Conservation (phyloP, 169 alveolate genomes). For the Neospora caninum region DNA sequence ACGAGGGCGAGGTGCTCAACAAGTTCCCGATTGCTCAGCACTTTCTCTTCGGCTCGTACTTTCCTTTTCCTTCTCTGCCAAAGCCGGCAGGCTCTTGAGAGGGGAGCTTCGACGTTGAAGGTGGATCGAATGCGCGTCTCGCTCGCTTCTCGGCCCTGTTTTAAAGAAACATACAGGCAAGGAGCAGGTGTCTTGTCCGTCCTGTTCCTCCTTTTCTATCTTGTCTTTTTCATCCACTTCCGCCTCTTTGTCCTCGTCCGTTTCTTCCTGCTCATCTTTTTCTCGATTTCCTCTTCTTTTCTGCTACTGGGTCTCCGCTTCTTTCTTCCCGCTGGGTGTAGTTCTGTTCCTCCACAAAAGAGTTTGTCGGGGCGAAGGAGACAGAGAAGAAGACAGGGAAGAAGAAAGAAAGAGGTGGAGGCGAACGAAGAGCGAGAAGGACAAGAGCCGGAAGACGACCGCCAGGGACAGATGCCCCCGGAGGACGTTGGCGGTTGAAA, state of each 20-base stretch:
- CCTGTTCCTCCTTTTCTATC: background rate
- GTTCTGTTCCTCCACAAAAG: background rate
- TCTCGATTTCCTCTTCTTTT: background rate
- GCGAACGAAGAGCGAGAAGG: too few species aligned
- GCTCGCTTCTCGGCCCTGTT: too few species aligned
- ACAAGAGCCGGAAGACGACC: too few species aligned
- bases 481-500: too few species aligned
- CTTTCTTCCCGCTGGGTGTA: background rate
- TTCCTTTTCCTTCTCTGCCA: conserved; percentile 44
- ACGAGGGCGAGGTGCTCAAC: conserved; percentile 69
- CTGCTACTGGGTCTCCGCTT: background rate
- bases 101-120: too few species aligned
- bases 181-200: background rate
- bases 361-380: too few species aligned
- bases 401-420: too few species aligned
- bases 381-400: too few species aligned
- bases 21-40: conserved; percentile 73
- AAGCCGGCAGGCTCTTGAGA: background rate
- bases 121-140: too few species aligned
- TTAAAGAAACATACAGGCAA: too few species aligned
- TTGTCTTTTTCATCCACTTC: background rate
- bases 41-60: conserved; percentile 64
- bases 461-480: too few species aligned
- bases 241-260: background rate
- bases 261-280: too few species aligned